Base-by-base conservation (phyloP, 805 yeast species). In the Sporopachydermia lactativora region DNA sequence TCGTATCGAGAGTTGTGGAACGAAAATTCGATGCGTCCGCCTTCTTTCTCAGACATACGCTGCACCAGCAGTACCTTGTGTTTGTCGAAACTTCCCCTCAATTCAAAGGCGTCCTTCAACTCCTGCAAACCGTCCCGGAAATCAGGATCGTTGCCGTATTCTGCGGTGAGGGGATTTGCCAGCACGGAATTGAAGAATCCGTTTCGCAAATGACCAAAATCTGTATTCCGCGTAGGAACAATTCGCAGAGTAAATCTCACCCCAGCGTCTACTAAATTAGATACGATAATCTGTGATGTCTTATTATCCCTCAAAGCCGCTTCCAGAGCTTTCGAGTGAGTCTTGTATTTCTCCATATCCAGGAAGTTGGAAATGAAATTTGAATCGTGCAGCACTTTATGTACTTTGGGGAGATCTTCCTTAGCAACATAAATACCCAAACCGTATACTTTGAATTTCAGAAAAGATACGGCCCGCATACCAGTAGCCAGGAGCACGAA, bases 191-290 rank as follows among this genome's bases (percentile, higher is more conserved):
- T 79, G 39, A 85, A 71, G 45, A 92, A 71, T 0, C 97, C 97
- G 54, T 92, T 97, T 48, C 81, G 73, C 52, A 89, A 60, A 55
- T 92, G 97, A 46, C 76, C 75, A 59, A 81, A 86, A 59, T 89
- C 96, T 1, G 97, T 89, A 57, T 82, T 85, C 54, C 96, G 73
- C 14, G 80, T 76, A 0, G 98, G 96, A 6, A 81, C 77, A 43
- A 89, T 78, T 46, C 94, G 67, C 17, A 86, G 78, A 37, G 77
- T 64, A 49, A 85, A 69, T 43, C 75, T 70, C 28, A 80, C 71
- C 11, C 76, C 73, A 6, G 72, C 58, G 36, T 71, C 73, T 35
- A 86, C 54, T 38, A 88, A 60, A 41, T 70, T 65, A 15, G 70
- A 66, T 18, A 84, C 58, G 15, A 84, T 52, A 2, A 70, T 64